phyloP scores from a whole-genome alignment of 352 stramenopile species.

The Globisporangium barbulae region DNA sequence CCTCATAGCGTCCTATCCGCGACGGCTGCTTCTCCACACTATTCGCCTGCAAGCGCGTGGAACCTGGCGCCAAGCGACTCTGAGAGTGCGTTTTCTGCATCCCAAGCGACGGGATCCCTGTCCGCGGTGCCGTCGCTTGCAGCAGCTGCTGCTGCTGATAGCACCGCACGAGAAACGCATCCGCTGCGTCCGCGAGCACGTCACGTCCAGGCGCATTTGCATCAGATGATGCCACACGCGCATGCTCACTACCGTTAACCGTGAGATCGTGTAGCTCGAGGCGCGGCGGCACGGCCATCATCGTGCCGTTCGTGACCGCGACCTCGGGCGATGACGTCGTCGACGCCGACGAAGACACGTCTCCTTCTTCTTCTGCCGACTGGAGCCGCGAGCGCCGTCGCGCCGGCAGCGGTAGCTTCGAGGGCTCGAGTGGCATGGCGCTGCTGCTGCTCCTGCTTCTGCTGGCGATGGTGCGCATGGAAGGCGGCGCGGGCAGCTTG shows the following conservation, averaged over 20 bases:
- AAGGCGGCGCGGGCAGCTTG: background rate
- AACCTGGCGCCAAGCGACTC: background rate
- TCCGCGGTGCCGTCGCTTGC: background rate
- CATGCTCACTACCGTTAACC: background rate
- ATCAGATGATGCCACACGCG: background rate
- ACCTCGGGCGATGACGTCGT: conserved; percentile 11
- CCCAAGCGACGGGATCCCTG: conserved; percentile 3
- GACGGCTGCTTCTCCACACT: background rate
- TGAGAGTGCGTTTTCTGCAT: background rate
- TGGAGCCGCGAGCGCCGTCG: conserved; percentile 3
- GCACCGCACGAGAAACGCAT: background rate
- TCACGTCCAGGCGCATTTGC: background rate
- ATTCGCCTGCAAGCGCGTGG: background rate
- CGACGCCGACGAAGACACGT: conserved; percentile 13
- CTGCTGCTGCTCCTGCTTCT: background rate
- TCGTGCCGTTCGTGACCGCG: conserved; percentile 2
- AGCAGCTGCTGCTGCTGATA: background rate
- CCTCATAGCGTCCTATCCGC: conserved; percentile 12
- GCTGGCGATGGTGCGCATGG: no score
- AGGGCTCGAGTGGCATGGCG: background rate
- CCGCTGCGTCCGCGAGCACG: background rate
- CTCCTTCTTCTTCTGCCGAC: conserved; percentile 4
- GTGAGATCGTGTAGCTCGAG: conserved; percentile 22
- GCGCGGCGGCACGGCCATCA: conserved; percentile 13
- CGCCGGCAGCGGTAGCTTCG: conserved; percentile 3